Evolutionary conservation across 805 yeast species (phyloP).

Genomic region (Torulaspora maleeae): DNA sequence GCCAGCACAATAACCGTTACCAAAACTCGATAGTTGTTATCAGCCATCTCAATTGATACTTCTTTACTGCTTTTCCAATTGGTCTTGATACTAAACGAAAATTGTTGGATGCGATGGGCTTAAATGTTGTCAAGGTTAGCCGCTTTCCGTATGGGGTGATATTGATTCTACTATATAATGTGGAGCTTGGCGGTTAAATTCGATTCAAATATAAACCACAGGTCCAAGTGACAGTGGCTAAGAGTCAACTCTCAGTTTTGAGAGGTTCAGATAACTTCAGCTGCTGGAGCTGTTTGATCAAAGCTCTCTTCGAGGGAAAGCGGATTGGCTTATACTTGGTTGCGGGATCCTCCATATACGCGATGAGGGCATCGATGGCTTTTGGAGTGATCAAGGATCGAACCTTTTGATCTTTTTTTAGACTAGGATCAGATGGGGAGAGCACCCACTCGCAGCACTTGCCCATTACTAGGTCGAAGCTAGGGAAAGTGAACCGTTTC

Average conservation of each 20-base stretch:
- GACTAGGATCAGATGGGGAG: neutral
- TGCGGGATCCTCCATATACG: slow-evolving; percentile 14
- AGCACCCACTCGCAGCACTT: slow-evolving; percentile 22
- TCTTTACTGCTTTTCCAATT: neutral
- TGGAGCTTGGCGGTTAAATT: slow-evolving; percentile 4
- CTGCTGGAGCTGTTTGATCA: slow-evolving; percentile 12
- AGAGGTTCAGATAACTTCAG: neutral
- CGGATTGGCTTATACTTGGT: slow-evolving; percentile 20
- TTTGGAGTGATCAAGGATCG: slow-evolving; percentile 2
- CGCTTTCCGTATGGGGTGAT: slow-evolving; percentile 3
- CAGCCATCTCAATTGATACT: slow-evolving; percentile 4
- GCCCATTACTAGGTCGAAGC: slow-evolving; percentile 56
- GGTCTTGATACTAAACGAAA: neutral
- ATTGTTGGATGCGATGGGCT: slow-evolving; percentile 3
- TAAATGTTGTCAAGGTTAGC: neutral
- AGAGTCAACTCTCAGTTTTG: too few relatives aligned
- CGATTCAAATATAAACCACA: neutral
- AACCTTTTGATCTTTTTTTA: neutral
- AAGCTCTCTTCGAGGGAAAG: slow-evolving; percentile 15
- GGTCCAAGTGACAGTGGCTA: too few relatives aligned
- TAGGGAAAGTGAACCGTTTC: slow-evolving; percentile 70
- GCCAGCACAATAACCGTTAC: slow-evolving; percentile 17
- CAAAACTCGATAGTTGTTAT: slow-evolving; percentile 8
- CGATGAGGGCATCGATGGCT: slow-evolving; percentile 12
- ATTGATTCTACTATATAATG: neutral